Base-by-base conservation (phyloP, 2,329 filamentous ascomycete genomes). In the Cercospora berteroae region DNA sequence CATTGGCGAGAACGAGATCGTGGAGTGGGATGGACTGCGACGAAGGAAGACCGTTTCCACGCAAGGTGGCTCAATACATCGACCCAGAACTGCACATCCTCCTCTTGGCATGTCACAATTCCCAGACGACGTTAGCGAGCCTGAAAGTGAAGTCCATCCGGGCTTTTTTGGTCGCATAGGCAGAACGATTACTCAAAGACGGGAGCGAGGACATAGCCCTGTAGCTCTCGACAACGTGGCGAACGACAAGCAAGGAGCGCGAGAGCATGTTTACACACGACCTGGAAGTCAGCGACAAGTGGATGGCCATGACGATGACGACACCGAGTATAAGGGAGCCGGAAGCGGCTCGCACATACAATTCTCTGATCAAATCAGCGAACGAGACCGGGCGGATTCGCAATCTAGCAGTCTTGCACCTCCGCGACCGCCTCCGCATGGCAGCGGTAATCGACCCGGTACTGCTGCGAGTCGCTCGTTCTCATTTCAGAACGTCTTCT, bases 11-110 rank as follows among this genome's bases (percentile, higher is more conserved):
- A 88, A 93, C 71, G 92, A 93, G 25, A 83, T 88, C 31, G 90
- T 92, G 69, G 93, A 98, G 80, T 99, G 93, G 89, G 95, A 98
- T 79, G 95, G 95, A 4, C 81, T 99, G 61, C 87, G 94, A 74
- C 85, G 93, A 73, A 86, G 95, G 62, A 87, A 83, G 76, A 89
- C 87, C 2, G 78, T 71, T 5, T 88, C 55, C 66, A 73, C 68
- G 50, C 65, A 67, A 50, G 66, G 64, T 13, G 61, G 82, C 31
- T 81, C 82, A 5, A 72, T 86, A 16, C 77, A 78, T 55, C 81
- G 80, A 20, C 74, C 79, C 73, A 86, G 83, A 72, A 85, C 83
- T 0, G 72, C 84, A 0, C 91, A 95, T 75, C 92, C 91, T 1
- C 93, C 93, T 0, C 81, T 97, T 8, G 94, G 94, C 58, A 96